Evolutionary conservation across 139 green algal genomes (phyloP).

Genomic region (Pleodorina starrii): DNA sequence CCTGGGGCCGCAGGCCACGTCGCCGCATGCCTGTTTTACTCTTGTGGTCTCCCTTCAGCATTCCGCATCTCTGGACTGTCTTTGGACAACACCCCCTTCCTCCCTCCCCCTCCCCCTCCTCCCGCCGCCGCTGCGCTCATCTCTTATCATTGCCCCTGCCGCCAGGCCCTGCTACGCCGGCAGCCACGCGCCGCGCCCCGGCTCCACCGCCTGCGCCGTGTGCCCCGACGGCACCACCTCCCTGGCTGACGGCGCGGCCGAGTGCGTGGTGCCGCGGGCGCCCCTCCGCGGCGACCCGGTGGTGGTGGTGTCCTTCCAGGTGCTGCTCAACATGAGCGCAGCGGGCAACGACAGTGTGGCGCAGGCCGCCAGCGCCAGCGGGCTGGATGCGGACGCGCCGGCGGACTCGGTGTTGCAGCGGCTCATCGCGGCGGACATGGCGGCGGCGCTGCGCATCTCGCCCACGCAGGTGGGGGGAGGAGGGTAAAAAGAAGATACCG

Average conservation of each 20-base stretch:
- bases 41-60: too few species aligned
- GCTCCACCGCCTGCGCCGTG: not conserved
- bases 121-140: too few species aligned
- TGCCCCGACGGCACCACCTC: slow-evolving; percentile 36
- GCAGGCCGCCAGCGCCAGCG: not conserved
- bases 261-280: not conserved
- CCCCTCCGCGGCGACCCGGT: not conserved
- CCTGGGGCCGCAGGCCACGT: too few species aligned
- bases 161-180: slow-evolving; percentile 32
- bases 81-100: too few species aligned
- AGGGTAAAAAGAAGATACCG: too few species aligned
- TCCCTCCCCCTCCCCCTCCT: too few species aligned
- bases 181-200: not conserved
- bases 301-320: slow-evolving; percentile 19
- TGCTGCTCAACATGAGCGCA: slow-evolving; percentile 26
- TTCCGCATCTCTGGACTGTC: too few species aligned
- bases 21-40: too few species aligned
- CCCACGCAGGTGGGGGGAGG: slow-evolving; percentile 26
- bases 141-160: too few species aligned
- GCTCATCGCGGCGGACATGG: slow-evolving; percentile 34
- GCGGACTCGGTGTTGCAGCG: not conserved
- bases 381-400: not conserved
- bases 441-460: slow-evolving; percentile 30
- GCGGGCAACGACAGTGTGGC: not conserved
- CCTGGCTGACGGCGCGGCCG: not conserved